Evolutionary conservation across 331 rosid species (phyloP), one percentile per base, ranked within the genome.

Genomic region (Rhamnella rubrinervis): DNA sequence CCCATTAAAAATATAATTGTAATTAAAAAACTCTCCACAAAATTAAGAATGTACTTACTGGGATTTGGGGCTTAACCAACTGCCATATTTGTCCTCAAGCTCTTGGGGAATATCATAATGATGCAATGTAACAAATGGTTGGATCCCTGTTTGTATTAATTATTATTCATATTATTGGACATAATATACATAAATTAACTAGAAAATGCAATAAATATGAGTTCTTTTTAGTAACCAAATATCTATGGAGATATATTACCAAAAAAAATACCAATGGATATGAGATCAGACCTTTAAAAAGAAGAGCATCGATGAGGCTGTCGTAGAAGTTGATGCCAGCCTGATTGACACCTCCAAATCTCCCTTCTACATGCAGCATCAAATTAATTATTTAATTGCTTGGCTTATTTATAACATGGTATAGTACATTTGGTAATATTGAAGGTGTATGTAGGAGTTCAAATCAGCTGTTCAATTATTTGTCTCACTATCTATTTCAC

Each of bases 251-350:
- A 17, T 26, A 26, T 23, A 23, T 23, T 23, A 23, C 1, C 0
- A 23, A 23, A 23, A 23, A 23, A 23, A 23, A 23, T 23, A 23
- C 0, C 23, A 23, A 23, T 23, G 23, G 23, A 23, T 0, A 23
- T 23, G n/a, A 23, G 31, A 26, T 26, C 7, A 8, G 2, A 55
- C 73, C 73, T 68, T 15, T 39, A 4, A 7, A 17, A 17, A 68
- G 64, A 12, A 68, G 73, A 56, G 63, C 64, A 57, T 68, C 64
- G 5, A 68, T 68, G 55, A 68, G 55, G 14, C 56, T 38, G 73
- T 12, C 55, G 55, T 68, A 68, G 40, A 37, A 68, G 25, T 56
- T 40, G 6, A 68, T 41, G 20, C 73, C 73, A 9, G 25, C 64
- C 13, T 11, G 35, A 40, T 68, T 68, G 50, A 56, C 41, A 4